Evolutionary conservation across 768 basidiomycete genomes (phyloP), one percentile per base, ranked within the genome.

Genomic region (Erythrobasidium yunnanense): DNA sequence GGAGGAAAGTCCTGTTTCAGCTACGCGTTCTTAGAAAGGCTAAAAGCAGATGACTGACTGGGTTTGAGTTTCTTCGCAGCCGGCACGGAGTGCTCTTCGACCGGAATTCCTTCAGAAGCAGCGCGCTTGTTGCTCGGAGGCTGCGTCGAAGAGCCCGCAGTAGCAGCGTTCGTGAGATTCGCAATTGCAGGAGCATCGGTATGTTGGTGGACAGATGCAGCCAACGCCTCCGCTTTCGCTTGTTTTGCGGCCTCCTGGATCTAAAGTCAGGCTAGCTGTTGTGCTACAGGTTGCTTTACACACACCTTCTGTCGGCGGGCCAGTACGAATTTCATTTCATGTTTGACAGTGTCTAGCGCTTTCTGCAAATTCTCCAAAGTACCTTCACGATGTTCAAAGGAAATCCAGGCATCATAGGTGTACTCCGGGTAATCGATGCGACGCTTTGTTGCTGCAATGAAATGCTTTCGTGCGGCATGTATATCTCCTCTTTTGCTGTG

Each of bases 341-440:
- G 52, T 66, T 65, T 68, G 34, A 70, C 68, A 54, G 70, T 72
- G 4, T 30, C 42, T 6, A 69, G 51, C 6, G 74, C 72, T 17
- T 68, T 68, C 30, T 74, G 71, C 15, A 74, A 47, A 2, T 84
- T 82, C 29, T 81, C 78, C 15, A 88, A 78, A 23, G 83, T 81
- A 0, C 93, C 93, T 71, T 90, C 81, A 2, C 87, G 77, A 69
- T 88, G 83, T 74, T 96, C 93, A 71, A 96, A 95, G n/a, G 81
- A 77, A 18, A 85, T 73, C 87, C 89, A 93, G 0, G 87, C 85
- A 62, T 91, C 88, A 85, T 88, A 93, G 6, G 97, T 78, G 8
- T 85, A 87, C 75, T 99, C 93, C 0, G 95, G 91, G 86, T 91
- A 97, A 76, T 99, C 93, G 38, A 97, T 71, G 29, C 74, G 71